Base-by-base conservation (phyloP, 768 basidiomycete genomes). In the Holtermannia corniformis region DNA sequence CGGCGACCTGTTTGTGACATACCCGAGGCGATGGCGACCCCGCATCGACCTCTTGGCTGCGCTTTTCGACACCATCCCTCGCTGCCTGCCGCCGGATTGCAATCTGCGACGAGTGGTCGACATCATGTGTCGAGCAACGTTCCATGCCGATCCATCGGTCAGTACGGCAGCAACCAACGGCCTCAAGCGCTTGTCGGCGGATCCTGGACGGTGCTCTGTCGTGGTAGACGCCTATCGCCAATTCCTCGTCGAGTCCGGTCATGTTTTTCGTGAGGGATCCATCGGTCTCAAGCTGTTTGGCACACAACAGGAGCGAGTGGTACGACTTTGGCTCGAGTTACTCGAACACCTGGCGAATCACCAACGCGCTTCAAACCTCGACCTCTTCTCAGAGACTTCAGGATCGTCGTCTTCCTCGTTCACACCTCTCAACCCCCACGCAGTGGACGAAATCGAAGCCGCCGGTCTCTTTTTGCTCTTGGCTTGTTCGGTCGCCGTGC, bases 31-130 rank as follows among this genome's bases (percentile, higher is more conserved):
- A 49, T 75, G 80, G 10, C 71, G 74, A 16, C 77, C 86, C 0
- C 81, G 83, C 52, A 81, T 95, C 61, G 79, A 76, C 48, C 76
- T 91, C 27, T 76, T 92, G 3, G 80, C 84, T 59, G 80, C 83
- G 0, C 82, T 84, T 63, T 85, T 90, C 69, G 83, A 85, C 55
- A 80, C 86, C 4, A 85, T 89, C 82, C 91, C 91, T 0, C 81
- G 91, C 2, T 85, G 82, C 61, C 75, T 90, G 41, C 80, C 83
- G 63, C 72, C 77, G 2, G 75, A 70, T 80, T 26, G 62, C 80
- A 41, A 60, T 13, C 68, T 84, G 45, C 66, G 76, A 11, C 83
- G 84, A 41, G 80, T 82, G 0, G 76, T 88, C 47, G 84, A 88
- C 58, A 82, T 88, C 77, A 79, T 92, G 22, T 75, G 91, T 44